Evolutionary conservation across 2,329 filamentous ascomycete species (phyloP), one percentile per base, ranked within the genome.

Genomic region (Bipolaris sorokiniana): DNA sequence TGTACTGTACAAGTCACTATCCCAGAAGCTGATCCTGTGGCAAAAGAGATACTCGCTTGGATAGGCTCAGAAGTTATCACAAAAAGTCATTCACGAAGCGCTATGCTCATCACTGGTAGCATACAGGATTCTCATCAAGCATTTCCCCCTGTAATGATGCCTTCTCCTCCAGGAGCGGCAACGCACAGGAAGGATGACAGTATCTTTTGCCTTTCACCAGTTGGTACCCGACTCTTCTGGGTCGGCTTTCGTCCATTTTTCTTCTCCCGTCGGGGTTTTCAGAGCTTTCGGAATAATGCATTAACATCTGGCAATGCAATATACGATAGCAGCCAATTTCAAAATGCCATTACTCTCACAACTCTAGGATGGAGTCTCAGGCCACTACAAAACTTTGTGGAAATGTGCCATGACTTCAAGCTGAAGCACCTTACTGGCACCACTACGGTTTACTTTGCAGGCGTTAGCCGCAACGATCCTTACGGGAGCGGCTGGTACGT

Each of bases 171-270:
- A 9, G 4, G 20, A 23, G 4, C n/a, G 3, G 23, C 23, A 22
- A 26, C 7, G 10, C 26, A 54, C 7, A 41, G 46, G 23, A 23
- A 36, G 1, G 48, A 61, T 16, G 56, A 62, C 1, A 52, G 65
- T 23, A 40, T 66, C 7, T 41, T 63, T 7, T 64, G 52, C 15
- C 42, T 69, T 2, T 66, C 66, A 9, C 62, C 67, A 4, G 51
- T 69, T 13, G 68, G 68, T 2, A 63, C 62, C 18, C 59, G 64
- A 13, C 34, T 72, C 10, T 72, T 73, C 31, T 73, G 70, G 70
- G 37, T 72, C 20, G 71, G 71, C 7, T 66, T 64, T 22, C 69
- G 71, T 5, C 70, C 70, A 3, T 73, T 68, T 26, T 40, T 71
- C 1, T 69, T 73, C 38, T 59, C 64, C 13, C 63, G 69, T 7